Conservation (phyloP, 2,329 filamentous ascomycete genomes). For the Arthrobotrys entomopaga region DNA sequence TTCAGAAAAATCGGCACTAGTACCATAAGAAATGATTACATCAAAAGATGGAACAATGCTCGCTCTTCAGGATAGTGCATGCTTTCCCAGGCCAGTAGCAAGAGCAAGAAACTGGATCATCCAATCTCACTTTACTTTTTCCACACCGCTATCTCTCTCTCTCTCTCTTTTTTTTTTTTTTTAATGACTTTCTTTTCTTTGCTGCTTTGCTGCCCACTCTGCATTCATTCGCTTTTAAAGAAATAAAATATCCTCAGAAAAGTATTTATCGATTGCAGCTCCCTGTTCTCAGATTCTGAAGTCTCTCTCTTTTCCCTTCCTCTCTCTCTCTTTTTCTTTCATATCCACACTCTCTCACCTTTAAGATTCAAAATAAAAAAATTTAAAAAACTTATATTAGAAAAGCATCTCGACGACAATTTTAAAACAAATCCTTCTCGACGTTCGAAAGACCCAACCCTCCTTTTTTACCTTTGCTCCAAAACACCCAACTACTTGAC, state of each 20-base stretch:
- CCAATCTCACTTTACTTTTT: conserved; percentile 53
- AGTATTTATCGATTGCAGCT: conserved; percentile 55
- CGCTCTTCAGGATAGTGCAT: conserved; percentile 55
- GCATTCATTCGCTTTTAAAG: conserved; percentile 32
- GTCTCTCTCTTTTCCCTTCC: conserved; percentile 29
- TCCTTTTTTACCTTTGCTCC: conserved; percentile 30
- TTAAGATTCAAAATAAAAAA: no score
- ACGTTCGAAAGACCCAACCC: conserved; percentile 33
- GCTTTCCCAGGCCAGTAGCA: conserved; percentile 54
- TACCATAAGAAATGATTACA: conserved; percentile 55
- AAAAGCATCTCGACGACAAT: conserved; percentile 33
- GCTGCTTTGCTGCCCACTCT: conserved; percentile 1
- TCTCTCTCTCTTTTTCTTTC: conserved; percentile 4
- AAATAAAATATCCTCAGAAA: conserved; percentile 53
- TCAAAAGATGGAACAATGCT: conserved; percentile 54
- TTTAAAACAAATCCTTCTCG: conserved; percentile 6
- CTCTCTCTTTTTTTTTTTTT: conserved; percentile 23
- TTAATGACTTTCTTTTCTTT: no score
- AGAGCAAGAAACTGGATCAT: conserved; percentile 55
- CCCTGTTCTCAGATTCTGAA: conserved; percentile 42
- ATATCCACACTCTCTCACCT: conserved; percentile 32
- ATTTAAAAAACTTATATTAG: conserved; percentile 20
- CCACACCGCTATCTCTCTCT: conserved; percentile 19
- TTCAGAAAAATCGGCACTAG: conserved; percentile 54
- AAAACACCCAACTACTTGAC: conserved; percentile 30